These are phyloP conservation scores for Gracilariopsis chorda DNA, from an alignment of 23 red algal species.

Conservation along the genomic window DNA sequence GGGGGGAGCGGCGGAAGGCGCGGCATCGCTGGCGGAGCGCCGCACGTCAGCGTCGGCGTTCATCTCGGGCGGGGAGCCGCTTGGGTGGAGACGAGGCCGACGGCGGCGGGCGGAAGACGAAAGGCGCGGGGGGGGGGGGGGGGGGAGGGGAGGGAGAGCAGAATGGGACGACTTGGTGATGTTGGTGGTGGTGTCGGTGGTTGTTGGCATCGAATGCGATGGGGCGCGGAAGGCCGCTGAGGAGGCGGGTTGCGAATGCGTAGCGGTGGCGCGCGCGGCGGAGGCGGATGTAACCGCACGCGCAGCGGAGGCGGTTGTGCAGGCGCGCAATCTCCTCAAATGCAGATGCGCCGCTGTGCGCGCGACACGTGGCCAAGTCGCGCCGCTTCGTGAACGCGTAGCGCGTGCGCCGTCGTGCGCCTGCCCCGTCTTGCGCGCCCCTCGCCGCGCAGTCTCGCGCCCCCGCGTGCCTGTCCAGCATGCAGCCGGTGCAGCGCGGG, in stretches of 20 bases:
- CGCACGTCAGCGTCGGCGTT: no score
- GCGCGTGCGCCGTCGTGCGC: background rate
- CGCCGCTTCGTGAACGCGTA: background rate
- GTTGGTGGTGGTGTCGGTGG: background rate
- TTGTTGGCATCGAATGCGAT: background rate
- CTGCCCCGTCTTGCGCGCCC: background rate
- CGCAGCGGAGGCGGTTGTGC: background rate
- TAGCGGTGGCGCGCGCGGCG: background rate
- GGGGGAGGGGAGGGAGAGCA: background rate
- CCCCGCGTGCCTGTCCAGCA: background rate
- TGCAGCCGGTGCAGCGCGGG: background rate
- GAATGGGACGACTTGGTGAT: no score
- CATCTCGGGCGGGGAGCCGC: no score
- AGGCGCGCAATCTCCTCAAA: background rate
- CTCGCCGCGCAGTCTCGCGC: background rate
- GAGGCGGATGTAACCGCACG: conserved; percentile 2
- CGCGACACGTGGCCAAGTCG: background rate
- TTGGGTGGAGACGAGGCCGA: no score
- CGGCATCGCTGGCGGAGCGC: background rate
- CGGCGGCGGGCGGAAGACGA: background rate
- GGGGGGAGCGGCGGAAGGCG: background rate
- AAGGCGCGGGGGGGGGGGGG: background rate
- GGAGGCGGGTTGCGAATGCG: background rate
- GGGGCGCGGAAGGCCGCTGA: background rate
- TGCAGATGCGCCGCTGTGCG: background rate